These are phyloP conservation scores for Phytophthora aleatoria DNA, from an alignment of 352 stramenopile species.

Conservation along the genomic window DNA sequence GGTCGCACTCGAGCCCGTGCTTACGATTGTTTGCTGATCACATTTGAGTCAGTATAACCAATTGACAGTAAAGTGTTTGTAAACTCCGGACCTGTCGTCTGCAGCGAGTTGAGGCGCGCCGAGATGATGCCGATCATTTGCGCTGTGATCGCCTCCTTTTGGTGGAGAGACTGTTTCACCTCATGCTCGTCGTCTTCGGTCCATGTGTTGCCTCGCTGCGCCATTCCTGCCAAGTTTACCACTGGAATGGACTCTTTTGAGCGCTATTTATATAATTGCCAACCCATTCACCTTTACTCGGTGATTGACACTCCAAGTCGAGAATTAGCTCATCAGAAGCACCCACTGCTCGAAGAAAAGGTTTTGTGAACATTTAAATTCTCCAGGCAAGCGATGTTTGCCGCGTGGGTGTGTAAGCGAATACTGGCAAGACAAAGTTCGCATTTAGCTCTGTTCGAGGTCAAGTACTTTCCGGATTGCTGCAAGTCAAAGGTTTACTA, in stretches of 20 bases:
- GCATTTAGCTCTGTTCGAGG: too few species aligned
- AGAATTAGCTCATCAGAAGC: too few species aligned
- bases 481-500: too few species aligned
- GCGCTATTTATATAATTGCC: not conserved
- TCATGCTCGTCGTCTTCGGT: conserved; percentile 43
- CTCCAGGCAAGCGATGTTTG: too few species aligned
- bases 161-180: conserved; percentile 63
- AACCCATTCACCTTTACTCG: not conserved
- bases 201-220: conserved; percentile 26
- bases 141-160: conserved; percentile 77
- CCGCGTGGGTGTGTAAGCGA: too few species aligned
- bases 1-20: conserved; percentile 74
- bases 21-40: conserved; percentile 62
- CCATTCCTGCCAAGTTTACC: conserved; percentile 15
- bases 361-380: too few species aligned
- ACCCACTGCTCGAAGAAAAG: too few species aligned
- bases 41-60: not conserved
- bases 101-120: conserved; percentile 61
- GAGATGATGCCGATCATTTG: conserved; percentile 88
- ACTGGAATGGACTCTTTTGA: not conserved
- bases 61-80: not conserved
- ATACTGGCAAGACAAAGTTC: too few species aligned
- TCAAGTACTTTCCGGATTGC: too few species aligned
- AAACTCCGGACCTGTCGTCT: conserved; percentile 48
- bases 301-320: too few species aligned